Evolutionary conservation across 495 filamentous ascomycete species (phyloP), one percentile per base, ranked within the genome.

Genomic region (Aspergillus cristatus): DNA sequence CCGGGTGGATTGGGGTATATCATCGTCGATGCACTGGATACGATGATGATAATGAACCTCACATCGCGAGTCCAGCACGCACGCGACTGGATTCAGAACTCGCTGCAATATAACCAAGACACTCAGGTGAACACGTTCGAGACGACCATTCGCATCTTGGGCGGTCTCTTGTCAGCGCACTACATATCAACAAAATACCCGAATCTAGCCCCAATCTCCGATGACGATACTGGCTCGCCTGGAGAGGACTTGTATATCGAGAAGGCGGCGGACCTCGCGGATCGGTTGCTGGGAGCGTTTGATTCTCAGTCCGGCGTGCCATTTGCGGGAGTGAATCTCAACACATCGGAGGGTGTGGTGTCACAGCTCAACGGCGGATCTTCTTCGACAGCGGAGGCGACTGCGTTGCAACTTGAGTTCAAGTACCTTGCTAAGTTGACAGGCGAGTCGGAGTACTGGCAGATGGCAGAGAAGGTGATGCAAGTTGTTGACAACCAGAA

Each of bases 81-180:
- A 28, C 75, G 88, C 22, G 74, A 94, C 47, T 99, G 91, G 91
- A 79, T 99, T 33, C 69, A 84, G n/a, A 80, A 75, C 8, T 76
- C 75, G 1, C 64, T 97, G 38, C 76, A 75, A 12, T 97, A 93
- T 57, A 78, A 95, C 39, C 86, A 95, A 51, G 72, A 95, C 45
- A 86, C 93, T 45, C 86, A 97, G 48, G 93, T 99, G 28, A 97
- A 83, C 58, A 96, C 88, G 0, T 99, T 99, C 51, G 91, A 99
- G 57, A 97, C 91, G 0, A 97, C 90, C 1, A 99, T 97, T 45
- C 84, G 93, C 40, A 96, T 99, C 89, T 63, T 99, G 22, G 91
- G 91, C 14, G 91, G 91, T 2, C 71, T 99, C 14, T 70, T 99
- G 13, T 95, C 91, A 7, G 91, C 91, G 14, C 88, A 99, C 51